Evolutionary conservation across 2,329 filamentous ascomycete species (phyloP).

Genomic region (Colletotrichum cuscutae): DNA sequence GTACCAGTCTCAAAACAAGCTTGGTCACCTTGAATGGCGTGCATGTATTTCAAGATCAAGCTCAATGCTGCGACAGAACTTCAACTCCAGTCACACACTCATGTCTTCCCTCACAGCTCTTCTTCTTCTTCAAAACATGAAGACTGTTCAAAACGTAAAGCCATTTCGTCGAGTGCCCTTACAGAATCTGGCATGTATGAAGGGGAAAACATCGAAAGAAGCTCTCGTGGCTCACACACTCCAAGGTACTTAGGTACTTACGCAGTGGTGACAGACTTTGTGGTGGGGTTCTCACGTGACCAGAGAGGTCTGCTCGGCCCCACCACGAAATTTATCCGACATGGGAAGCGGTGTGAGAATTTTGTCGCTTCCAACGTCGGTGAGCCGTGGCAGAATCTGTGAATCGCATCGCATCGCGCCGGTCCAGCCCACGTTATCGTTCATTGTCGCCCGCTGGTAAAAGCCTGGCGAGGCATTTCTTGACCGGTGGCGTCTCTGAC

Average conservation of each 20-base stretch:
- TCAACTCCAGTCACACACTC: too few species aligned
- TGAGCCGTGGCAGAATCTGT: conserved; percentile 52
- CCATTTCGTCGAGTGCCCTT: too few species aligned
- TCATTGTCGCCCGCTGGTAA: conserved; percentile 18
- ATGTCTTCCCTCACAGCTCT: too few species aligned
- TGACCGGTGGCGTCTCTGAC: conserved; percentile 8
- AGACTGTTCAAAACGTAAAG: too few species aligned
- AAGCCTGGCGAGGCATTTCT: conserved; percentile 29
- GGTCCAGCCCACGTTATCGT: conserved; percentile 19
- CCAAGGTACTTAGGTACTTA: not conserved
- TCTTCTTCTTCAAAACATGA: too few species aligned
- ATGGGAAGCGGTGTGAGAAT: conserved; percentile 50
- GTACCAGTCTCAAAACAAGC: too few species aligned
- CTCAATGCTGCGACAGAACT: too few species aligned
- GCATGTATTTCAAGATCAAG: too few species aligned
- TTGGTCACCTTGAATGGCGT: too few species aligned
- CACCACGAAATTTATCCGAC: conserved; percentile 24
- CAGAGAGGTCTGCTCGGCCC: not conserved
- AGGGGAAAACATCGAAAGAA: too few species aligned
- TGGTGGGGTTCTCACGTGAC: conserved; percentile 8
- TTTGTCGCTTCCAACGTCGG: conserved; percentile 45
- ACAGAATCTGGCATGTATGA: too few species aligned
- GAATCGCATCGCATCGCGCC: conserved; percentile 31
- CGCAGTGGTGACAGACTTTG: not conserved
- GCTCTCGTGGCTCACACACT: too few species aligned